Conservation (phyloP, 2,329 filamentous ascomycete genomes). For the Ascochyta clinopodiicola region DNA sequence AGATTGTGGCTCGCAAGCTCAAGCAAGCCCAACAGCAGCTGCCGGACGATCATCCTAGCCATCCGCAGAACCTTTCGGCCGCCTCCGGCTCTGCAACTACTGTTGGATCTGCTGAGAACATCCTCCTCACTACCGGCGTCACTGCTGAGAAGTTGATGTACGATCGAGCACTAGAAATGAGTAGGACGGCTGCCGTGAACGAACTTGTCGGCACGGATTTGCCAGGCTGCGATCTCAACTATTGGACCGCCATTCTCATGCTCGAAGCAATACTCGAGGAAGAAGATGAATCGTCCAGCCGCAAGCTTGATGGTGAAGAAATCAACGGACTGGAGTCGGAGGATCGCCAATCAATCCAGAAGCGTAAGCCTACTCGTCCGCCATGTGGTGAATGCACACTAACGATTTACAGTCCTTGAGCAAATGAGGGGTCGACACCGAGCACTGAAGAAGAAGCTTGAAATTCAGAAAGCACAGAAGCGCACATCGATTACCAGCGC, state of each 20-base stretch:
- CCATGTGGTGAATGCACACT: constrained; percentile 15
- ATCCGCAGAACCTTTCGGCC: constrained; percentile 77
- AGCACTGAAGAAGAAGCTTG: constrained; percentile 55
- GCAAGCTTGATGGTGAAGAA: constrained; percentile 54
- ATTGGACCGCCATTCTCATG: constrained; percentile 92
- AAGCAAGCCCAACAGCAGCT: constrained; percentile 84
- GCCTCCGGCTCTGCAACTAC: constrained; percentile 64
- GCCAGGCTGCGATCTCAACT: constrained; percentile 86
- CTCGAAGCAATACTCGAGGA: constrained; percentile 91
- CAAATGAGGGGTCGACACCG: constrained; percentile 52
- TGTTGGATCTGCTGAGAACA: constrained; percentile 74
- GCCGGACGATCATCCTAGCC: constrained; percentile 82
- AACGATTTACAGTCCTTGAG: constrained; percentile 53
- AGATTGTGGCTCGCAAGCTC: constrained; percentile 88
- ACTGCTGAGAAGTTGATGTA: constrained; percentile 99
- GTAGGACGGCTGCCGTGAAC: constrained; percentile 88
- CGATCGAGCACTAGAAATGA: constrained; percentile 96
- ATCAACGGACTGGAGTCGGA: constrained; percentile 68
- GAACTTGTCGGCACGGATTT: constrained; percentile 93
- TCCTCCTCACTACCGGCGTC: constrained; percentile 84
- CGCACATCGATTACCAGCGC: constrained; percentile 44
- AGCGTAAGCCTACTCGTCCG: constrained; percentile 62
- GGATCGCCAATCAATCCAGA: constrained; percentile 75
- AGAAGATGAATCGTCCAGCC: constrained; percentile 67
- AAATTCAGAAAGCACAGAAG: constrained; percentile 48